phyloP scores from a whole-genome alignment of 768 basidiomycete genomes.

The Boletales sp. region DNA sequence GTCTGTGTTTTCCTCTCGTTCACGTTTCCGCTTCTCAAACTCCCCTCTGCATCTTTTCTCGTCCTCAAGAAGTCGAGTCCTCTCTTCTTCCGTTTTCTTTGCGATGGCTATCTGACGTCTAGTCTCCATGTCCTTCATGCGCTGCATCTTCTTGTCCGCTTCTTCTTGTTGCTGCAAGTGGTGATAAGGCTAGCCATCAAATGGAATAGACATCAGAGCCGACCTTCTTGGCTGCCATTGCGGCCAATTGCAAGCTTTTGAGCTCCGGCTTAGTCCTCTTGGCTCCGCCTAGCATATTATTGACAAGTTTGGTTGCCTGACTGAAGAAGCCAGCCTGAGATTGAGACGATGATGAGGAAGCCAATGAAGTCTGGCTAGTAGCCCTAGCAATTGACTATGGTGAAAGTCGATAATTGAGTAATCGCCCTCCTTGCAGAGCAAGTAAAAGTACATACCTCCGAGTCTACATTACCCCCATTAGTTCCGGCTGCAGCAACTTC shows the following conservation, averaged over 20 bases:
- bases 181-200: conserved; percentile 5
- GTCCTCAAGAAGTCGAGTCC: conserved; percentile 55
- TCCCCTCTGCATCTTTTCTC: conserved; percentile 74
- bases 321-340: conserved; percentile 61
- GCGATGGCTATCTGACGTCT: conserved; percentile 69
- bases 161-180: conserved; percentile 80
- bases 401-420: conserved; percentile 7
- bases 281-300: conserved; percentile 58
- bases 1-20: conserved; percentile 73
- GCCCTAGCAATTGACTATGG: conserved; percentile 31
- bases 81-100: conserved; percentile 79
- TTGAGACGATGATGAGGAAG: conserved; percentile 39
- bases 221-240: conserved; percentile 86
- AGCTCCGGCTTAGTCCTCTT: conserved; percentile 77
- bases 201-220: conserved; percentile 7
- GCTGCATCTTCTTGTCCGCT: conserved; percentile 69
- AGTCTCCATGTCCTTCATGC: conserved; percentile 79
- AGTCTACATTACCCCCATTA: conserved; percentile 32
- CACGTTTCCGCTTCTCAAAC: conserved; percentile 73
- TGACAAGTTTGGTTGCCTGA: conserved; percentile 67
- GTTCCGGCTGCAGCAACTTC: conserved; percentile 40
- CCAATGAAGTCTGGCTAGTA: conserved; percentile 55
- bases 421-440: background rate
- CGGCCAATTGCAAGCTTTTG: conserved; percentile 80
- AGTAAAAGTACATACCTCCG: conserved; percentile 35